Evolutionary conservation across 177 flowering plant species (phyloP).

Genomic region (Tripterygium wilfordii): DNA sequence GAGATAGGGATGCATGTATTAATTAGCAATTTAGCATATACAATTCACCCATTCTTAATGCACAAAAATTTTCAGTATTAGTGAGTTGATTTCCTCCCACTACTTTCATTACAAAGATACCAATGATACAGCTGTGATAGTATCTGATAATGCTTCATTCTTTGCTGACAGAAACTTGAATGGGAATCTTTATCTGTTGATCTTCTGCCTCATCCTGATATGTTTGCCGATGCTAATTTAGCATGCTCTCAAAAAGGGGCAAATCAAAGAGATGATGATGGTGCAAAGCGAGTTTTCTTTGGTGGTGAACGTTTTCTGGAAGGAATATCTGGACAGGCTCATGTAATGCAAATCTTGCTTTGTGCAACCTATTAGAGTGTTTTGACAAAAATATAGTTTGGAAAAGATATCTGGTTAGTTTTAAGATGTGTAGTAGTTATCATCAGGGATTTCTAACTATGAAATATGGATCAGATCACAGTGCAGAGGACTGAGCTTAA

Average conservation of each 20-base stretch:
- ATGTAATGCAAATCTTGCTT: conserved; percentile 46
- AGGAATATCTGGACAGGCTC: conserved; percentile 93
- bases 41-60: no score
- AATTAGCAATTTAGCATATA: no score
- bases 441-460: conserved; percentile 6
- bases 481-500: conserved; percentile 85
- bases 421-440: conserved; percentile 1
- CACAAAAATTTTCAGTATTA: no score
- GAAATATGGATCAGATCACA: conserved; percentile 59
- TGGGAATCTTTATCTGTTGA: conserved; percentile 95
- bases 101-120: no score
- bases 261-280: conserved; percentile 82
- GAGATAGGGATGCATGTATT: no score
- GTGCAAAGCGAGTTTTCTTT: conserved; percentile 91
- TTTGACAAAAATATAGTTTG: no score
- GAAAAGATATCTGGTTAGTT: no score
- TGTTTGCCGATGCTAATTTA: conserved; percentile 74
- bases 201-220: conserved; percentile 98
- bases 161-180: conserved; percentile 79
- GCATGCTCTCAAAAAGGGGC: conserved; percentile 44
- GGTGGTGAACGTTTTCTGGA: conserved; percentile 96
- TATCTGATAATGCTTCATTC: not conserved
- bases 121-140: no score
- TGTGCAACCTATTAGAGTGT: no score
- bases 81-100: no score